These are phyloP conservation scores for Opeltia flavorubescens DNA, from an alignment of 495 filamentous ascomycete species.

Conservation along the genomic window DNA sequence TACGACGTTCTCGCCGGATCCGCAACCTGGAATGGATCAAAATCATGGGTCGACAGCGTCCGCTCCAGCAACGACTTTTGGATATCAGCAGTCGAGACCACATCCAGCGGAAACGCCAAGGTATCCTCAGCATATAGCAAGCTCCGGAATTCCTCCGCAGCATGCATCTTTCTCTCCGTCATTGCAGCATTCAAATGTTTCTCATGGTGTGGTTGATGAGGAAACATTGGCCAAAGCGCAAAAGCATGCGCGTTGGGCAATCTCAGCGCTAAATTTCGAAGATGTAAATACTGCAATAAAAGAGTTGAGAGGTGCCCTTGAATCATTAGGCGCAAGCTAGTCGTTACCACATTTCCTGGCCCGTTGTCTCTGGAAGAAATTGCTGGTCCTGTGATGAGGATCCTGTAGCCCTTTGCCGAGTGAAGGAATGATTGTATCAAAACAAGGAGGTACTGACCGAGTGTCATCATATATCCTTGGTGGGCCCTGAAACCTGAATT, in stretches of 20 bases:
- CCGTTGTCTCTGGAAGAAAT: too few relatives aligned
- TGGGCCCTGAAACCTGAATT: too few relatives aligned
- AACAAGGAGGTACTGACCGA: too few relatives aligned
- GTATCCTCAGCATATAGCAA: conserved; percentile 13
- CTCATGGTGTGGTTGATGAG: conserved; percentile 41
- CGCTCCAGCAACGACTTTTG: too few relatives aligned
- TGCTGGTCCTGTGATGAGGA: too few relatives aligned
- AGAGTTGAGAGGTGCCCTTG: conserved; percentile 64
- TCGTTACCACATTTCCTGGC: not conserved
- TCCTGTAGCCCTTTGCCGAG: too few relatives aligned
- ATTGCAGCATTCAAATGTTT: not conserved
- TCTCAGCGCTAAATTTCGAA: conserved; percentile 93
- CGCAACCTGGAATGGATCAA: too few relatives aligned
- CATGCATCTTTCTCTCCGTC: conserved; percentile 10
- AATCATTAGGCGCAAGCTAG: conserved; percentile 40
- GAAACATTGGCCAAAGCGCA: conserved; percentile 63
- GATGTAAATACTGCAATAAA: conserved; percentile 83
- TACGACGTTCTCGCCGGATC: too few relatives aligned
- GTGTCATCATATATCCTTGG: too few relatives aligned
- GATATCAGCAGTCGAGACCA: not conserved
- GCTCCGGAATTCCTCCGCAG: conserved; percentile 13
- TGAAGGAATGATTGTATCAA: too few relatives aligned
- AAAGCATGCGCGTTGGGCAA: conserved; percentile 95
- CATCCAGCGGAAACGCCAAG: conserved; percentile 13
- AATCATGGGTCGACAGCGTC: too few relatives aligned